These are phyloP conservation scores for Cladosporium velox DNA, from an alignment of 2,329 filamentous ascomycete genomes.

Conservation along the genomic window DNA sequence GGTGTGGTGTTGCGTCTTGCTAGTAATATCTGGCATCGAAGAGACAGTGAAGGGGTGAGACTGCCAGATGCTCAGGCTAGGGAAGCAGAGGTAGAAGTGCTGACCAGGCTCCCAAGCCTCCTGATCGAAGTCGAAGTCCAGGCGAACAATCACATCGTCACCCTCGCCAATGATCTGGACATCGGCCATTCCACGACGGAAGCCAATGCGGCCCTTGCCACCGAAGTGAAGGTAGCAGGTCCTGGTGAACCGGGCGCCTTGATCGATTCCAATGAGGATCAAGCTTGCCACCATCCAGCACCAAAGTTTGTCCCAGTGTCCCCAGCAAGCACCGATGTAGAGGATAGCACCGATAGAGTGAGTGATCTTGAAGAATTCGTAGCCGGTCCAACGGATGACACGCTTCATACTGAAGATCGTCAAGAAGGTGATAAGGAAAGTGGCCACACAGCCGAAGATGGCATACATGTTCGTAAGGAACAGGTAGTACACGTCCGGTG, in stretches of 20 bases:
- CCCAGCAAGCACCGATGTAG: slow-evolving; percentile 75
- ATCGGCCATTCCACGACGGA: slow-evolving; percentile 55
- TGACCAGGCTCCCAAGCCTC: slow-evolving; percentile 65
- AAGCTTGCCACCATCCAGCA: slow-evolving; percentile 70
- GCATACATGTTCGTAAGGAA: slow-evolving; percentile 69
- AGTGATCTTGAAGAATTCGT: slow-evolving; percentile 74
- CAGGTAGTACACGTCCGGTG: slow-evolving; percentile 58
- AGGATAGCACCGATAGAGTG: slow-evolving; percentile 73
- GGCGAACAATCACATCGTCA: slow-evolving; percentile 48
- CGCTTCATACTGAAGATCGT: slow-evolving; percentile 60
- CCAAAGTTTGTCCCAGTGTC: slow-evolving; percentile 68
- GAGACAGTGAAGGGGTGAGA: slow-evolving; percentile 70
- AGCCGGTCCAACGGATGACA: slow-evolving; percentile 67
- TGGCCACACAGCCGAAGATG: slow-evolving; percentile 71
- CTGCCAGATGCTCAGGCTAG: slow-evolving; percentile 68
- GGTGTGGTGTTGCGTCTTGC: slow-evolving; percentile 38
- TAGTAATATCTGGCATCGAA: slow-evolving; percentile 45
- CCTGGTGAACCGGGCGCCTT: slow-evolving; percentile 59
- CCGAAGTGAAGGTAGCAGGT: slow-evolving; percentile 59
- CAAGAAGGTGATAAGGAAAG: slow-evolving; percentile 63
- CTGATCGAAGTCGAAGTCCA: slow-evolving; percentile 66
- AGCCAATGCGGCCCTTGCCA: slow-evolving; percentile 46
- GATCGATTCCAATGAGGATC: slow-evolving; percentile 66
- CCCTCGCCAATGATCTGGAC: slow-evolving; percentile 17
- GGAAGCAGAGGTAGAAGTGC: slow-evolving; percentile 72